Evolutionary conservation across 192 early-diverging fungal genomes (phyloP).

Genomic region (Podila minutissima): DNA sequence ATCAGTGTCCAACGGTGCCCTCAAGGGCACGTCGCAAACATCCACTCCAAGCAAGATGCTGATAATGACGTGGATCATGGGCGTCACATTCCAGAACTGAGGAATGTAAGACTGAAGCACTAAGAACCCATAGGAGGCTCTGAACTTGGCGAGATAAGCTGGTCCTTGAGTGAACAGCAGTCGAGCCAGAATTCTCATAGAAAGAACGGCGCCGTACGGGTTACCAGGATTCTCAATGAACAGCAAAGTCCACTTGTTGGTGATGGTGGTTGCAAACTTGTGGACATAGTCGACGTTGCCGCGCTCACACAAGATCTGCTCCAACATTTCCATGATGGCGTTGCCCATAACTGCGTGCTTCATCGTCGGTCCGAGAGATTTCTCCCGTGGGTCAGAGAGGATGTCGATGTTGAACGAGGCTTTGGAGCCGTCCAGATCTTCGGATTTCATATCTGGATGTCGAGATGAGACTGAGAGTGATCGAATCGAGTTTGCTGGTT

Average conservation of each 20-base stretch:
- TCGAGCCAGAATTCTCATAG: conserved; percentile 61
- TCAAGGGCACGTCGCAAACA: conserved; percentile 60
- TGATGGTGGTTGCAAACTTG: conserved; percentile 65
- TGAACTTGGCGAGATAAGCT: conserved; percentile 61
- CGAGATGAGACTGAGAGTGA: conserved; percentile 30
- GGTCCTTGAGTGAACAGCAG: conserved; percentile 59
- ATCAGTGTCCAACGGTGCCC: conserved; percentile 58
- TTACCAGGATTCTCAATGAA: conserved; percentile 67
- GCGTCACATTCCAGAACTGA: conserved; percentile 64
- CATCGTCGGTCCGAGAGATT: conserved; percentile 10
- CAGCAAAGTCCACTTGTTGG: conserved; percentile 71
- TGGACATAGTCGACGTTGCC: conserved; percentile 55
- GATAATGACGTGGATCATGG: conserved; percentile 65
- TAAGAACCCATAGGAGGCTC: conserved; percentile 59
- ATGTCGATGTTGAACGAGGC: conserved; percentile 31
- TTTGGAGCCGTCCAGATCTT: conserved; percentile 20
- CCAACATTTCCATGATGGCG: conserved; percentile 70
- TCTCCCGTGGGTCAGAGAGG: conserved; percentile 16
- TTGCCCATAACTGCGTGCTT: conserved; percentile 52
- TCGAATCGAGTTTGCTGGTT: conserved; percentile 25
- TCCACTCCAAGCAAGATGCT: conserved; percentile 65
- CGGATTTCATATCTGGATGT: conserved; percentile 16
- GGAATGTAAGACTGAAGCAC: conserved; percentile 66
- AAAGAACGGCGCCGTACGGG: conserved; percentile 62
- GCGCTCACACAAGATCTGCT: conserved; percentile 66